A percentile compares a stretch with the other conserved stretches of the same genome.
These are phyloP conservation scores for Cercospora zeae-maydis DNA, from an alignment of 2,329 filamentous ascomycete genomes.

Conservation along the genomic window DNA sequence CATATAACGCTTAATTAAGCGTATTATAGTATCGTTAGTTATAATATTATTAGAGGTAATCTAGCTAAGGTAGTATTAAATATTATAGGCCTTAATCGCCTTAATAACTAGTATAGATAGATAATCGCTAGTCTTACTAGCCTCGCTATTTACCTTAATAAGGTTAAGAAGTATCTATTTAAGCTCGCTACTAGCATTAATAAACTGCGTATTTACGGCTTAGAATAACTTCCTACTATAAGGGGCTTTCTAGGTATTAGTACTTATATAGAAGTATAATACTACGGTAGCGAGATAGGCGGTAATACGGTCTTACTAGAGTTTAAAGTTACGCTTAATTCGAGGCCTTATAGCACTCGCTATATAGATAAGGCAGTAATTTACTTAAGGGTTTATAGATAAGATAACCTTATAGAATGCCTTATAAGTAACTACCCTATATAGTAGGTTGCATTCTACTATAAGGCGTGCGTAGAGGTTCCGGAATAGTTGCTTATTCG, in stretches of 20 bases:
- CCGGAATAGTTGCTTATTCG: neutral
- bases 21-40: neutral
- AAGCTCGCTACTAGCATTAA: neutral
- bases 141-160: neutral
- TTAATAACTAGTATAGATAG: neutral
- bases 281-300: neutral
- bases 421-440: too few species aligned
- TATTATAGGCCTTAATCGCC: neutral
- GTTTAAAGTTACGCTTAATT: neutral
- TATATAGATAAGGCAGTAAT: neutral
- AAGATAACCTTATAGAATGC: too few species aligned
- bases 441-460: neutral
- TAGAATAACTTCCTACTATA: neutral
- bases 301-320: neutral
- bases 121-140: neutral
- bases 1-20: neutral
- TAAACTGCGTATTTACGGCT: neutral
- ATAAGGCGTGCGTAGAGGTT: neutral
- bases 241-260: neutral
- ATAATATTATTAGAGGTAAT: slow-evolving; percentile 4
- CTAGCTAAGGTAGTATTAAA: neutral
- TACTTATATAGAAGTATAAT: neutral
- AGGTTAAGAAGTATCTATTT: neutral
- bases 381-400: too few species aligned
- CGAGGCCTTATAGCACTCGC: neutral